These are phyloP conservation scores for Testicularia cyperi DNA, from an alignment of 1,284 basidiomycete genomes.

Conservation along the genomic window DNA sequence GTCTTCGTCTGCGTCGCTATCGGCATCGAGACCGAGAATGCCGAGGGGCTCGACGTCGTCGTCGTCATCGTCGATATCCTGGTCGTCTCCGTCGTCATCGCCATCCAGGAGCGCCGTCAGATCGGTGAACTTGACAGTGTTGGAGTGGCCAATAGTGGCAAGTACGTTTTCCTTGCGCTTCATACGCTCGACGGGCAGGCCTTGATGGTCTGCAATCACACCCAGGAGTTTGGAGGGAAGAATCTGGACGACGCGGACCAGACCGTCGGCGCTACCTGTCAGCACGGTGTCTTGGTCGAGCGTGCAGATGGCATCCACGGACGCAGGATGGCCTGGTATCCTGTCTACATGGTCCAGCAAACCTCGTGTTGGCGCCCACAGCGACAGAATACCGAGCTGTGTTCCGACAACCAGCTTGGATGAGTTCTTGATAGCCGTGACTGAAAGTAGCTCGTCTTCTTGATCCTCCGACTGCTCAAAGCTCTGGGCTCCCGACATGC, in stretches of 20 bases:
- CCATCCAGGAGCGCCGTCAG: constrained; percentile 68
- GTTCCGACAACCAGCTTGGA: constrained; percentile 85
- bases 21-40: constrained; percentile 7
- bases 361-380: constrained; percentile 83
- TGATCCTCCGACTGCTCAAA: constrained; percentile 83
- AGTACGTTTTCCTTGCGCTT: constrained; percentile 74
- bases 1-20: constrained; percentile 3
- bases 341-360: constrained; percentile 92
- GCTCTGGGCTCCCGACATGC: constrained; percentile 63
- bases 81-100: constrained; percentile 33
- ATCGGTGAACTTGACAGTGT: constrained; percentile 80
- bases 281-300: constrained; percentile 72
- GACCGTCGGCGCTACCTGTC: constrained; percentile 89
- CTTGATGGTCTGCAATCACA: constrained; percentile 81
- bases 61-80: constrained; percentile 25
- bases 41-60: constrained; percentile 3
- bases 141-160: constrained; percentile 90
- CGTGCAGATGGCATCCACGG: constrained; percentile 68
- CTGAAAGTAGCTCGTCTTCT: constrained; percentile 87
- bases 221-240: constrained; percentile 87
- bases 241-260: constrained; percentile 83
- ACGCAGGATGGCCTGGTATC: constrained; percentile 76
- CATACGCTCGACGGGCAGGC: constrained; percentile 82
- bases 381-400: constrained; percentile 82
- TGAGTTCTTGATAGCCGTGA: constrained; percentile 77